These are phyloP conservation scores for Tagetes erecta DNA, from an alignment of 129 eudicot genomes.

Conservation along the genomic window DNA sequence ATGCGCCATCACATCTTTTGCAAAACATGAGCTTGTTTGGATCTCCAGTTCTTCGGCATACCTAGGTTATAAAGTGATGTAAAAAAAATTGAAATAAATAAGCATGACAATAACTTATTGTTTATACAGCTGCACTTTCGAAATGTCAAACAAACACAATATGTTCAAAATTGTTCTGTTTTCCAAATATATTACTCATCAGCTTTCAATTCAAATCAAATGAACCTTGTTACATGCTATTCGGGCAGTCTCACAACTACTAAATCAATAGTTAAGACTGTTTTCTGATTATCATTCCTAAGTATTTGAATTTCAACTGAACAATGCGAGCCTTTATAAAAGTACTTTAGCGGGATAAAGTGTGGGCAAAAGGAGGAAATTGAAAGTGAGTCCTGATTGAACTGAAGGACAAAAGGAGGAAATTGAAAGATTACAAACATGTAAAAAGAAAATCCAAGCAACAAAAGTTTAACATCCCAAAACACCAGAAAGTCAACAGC, in stretches of 20 bases:
- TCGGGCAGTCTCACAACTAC: not conserved
- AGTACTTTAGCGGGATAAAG: not conserved
- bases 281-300: not conserved
- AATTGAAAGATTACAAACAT: not conserved
- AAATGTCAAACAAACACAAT: not conserved
- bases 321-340: not conserved
- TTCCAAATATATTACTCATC: not conserved
- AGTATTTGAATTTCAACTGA: not conserved
- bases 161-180: not conserved
- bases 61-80: conserved; percentile 40
- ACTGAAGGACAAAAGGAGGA: not conserved
- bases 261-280: not conserved
- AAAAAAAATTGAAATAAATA: not conserved
- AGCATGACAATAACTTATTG: conserved; percentile 5
- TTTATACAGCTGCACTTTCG: conserved; percentile 3
- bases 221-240: not conserved
- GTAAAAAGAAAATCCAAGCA: not conserved
- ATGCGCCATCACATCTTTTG: conserved; percentile 97
- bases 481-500: not conserved
- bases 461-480: not conserved
- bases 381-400: not conserved
- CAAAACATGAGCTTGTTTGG: conserved; percentile 89
- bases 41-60: conserved; percentile 85
- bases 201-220: conserved; percentile 6
- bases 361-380: not conserved